Percentiles rank a stretch among this genome's conserved stretches.
Evolutionary conservation across 768 basidiomycete species (phyloP).

Genomic region (Phlebiopsis gigantea): DNA sequence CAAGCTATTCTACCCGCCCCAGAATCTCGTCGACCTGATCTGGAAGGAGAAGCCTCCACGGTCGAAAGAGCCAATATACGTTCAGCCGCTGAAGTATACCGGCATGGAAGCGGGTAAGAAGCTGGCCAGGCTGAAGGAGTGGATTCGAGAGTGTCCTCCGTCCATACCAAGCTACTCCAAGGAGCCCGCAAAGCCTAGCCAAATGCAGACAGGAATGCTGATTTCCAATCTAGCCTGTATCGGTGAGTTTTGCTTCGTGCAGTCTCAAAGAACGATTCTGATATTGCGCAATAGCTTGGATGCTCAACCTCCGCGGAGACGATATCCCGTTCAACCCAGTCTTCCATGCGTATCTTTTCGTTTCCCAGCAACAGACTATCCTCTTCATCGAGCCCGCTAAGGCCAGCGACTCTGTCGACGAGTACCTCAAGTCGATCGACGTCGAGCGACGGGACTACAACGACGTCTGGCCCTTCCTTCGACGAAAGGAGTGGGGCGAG

Average conservation of each 20-base stretch:
- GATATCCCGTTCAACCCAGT: conserved; percentile 93
- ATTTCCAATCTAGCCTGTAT: conserved; percentile 67
- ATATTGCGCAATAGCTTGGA: conserved; percentile 53
- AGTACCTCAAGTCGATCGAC: conserved; percentile 51
- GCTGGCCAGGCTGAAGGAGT: conserved; percentile 61
- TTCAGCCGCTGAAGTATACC: conserved; percentile 69
- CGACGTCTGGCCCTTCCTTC: conserved; percentile 74
- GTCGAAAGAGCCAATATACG: conserved; percentile 56
- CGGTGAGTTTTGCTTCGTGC: conserved; percentile 37
- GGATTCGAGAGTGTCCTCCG: conserved; percentile 59
- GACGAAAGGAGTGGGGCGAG: conserved; percentile 69
- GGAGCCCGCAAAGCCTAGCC: conserved; percentile 48
- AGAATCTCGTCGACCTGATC: conserved; percentile 78
- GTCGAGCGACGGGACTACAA: conserved; percentile 66
- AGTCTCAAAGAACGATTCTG: conserved; percentile 6
- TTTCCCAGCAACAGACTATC: conserved; percentile 55
- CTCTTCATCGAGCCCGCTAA: conserved; percentile 75
- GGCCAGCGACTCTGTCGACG: conserved; percentile 48
- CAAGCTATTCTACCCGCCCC: conserved; percentile 73
- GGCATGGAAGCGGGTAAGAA: conserved; percentile 66
- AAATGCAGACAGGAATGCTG: conserved; percentile 64
- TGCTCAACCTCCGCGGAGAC: conserved; percentile 82
- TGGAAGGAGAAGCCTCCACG: conserved; percentile 78
- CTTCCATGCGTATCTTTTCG: conserved; percentile 82
- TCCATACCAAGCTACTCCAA: conserved; percentile 60